Base-by-base conservation (phyloP, 345 rosid genomes). In the Cardamine chenopodiifolia region DNA sequence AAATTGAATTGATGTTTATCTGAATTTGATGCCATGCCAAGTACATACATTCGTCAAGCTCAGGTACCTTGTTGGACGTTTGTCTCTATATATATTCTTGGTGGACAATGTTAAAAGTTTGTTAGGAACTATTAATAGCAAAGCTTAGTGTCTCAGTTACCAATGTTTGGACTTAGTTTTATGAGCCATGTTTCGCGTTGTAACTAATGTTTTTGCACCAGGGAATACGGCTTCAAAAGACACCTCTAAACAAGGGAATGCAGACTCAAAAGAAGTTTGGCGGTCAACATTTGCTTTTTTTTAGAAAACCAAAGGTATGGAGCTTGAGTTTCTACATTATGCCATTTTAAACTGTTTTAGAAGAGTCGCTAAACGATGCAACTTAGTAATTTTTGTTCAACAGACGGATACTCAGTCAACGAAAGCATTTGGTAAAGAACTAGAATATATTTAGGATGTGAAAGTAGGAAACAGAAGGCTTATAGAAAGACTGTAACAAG, bases 281-380 rank as follows among this genome's bases (percentile, higher is more conserved):
- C 79, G 76, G 53, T 81, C 90, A n/a, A 62, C 83, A 18, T 89
- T 87, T 79, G 66, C 81, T 60, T 45, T 13, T 50, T 63, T 85
- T 91, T 66, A 39, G 69, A 65, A 80, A 66, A 64, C 73, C 87
- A n/a, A 79, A 84, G 64, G 98, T 89, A 86, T 72, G 84, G 67
- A 70, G 70, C 59, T 60, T n/a, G n/a, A n/a, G n/a, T n/a, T 60
- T 70, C 70, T 63, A 15, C 64, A 37, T 11, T 45, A 26, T 68
- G 26, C 49, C 66, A 19, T 14, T 54, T 53, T 65, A 11, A 40
- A 48, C 69, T 58, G 39, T 55, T 58, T 66, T 60, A 25, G 57
- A 57, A 64, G 20, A 40, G 45, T 49, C 39, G 9, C 3, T 34
- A 34, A 9, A 34, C 4, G 26, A 6, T 57, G 12, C 5, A 55